Evolutionary conservation across 805 yeast species (phyloP), one percentile per base, ranked within the genome.

Genomic region (Yarrowia yakushimensis): DNA sequence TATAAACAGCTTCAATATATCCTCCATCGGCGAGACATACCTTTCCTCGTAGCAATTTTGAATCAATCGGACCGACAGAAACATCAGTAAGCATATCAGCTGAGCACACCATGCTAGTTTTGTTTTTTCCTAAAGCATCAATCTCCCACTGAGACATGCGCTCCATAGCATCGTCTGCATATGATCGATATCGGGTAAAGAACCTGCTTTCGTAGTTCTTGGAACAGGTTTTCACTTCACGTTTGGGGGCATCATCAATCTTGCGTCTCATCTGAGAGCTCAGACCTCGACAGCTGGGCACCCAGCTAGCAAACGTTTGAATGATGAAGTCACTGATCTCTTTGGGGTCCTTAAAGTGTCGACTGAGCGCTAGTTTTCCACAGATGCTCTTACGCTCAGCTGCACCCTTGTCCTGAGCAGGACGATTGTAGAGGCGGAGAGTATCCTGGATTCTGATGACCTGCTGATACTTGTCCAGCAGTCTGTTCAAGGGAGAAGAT

Each of bases 21-120:
- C 15, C 31, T 52, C 86, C 77, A 1, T 82, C 71, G 1, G 91
- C 94, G 0, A 89, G 84, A 0, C 90, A 84, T 65, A 82, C 66
- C 23, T 80, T 79, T 43, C 82, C 85, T 60, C 28, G 55, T 9
- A 48, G 20, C 4, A 9, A 1, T 17, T 80, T 79, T 0, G 88
- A 85, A 48, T 85, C 74, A 3, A 83, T 77, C n/a, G 75, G 68
- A 65, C 82, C 82, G 70, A 90, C 97, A 31, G 87, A 76, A 69
- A 88, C 88, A 57, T 83, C 86, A 25, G 93, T 77, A 59, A 85
- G 80, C 64, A 82, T 79, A 1, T 87, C 85, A 0, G 96, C 81
- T 65, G 85, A 72, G 25, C 71, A 69, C 33, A 92, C 88, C 28
- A 94, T 79, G 70, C 90, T 50, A 3, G 4, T 18, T 6, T 50